A percentile compares a stretch with the other conserved stretches of the same genome.
Evolutionary conservation across 495 filamentous ascomycete species (phyloP).

Genomic region (Penicillium subrubescens): DNA sequence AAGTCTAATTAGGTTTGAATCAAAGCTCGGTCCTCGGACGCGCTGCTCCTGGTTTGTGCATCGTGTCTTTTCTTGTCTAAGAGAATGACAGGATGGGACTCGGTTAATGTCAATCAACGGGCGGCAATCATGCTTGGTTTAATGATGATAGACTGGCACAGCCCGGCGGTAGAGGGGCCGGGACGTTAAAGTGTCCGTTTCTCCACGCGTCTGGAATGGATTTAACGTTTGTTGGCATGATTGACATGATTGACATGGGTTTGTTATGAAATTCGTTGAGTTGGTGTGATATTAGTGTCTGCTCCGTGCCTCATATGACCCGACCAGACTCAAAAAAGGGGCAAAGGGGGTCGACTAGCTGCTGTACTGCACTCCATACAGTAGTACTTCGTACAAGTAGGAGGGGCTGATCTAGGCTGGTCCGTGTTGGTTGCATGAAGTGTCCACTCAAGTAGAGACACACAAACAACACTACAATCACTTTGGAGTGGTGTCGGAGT

Average conservation of each 20-base stretch:
- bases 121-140: background rate
- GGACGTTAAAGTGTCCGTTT: background rate
- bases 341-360: constrained; percentile 4
- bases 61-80: background rate
- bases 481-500: background rate
- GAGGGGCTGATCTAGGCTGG: background rate
- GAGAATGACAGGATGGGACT: background rate
- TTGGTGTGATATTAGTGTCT: background rate
- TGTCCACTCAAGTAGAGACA: background rate
- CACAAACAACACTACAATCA: background rate
- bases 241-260: background rate
- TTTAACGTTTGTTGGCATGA: background rate
- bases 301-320: constrained; percentile 8
- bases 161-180: background rate
- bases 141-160: constrained; percentile 12
- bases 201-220: constrained; percentile 2
- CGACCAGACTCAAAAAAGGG: constrained; percentile 16
- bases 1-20: constrained; percentile 11
- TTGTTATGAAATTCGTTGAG: background rate
- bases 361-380: background rate
- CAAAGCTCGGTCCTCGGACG: constrained; percentile 3
- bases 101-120: constrained; percentile 1
- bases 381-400: background rate
- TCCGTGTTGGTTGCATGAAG: constrained; percentile 3
- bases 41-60: background rate